A percentile compares a stretch with the other conserved stretches of the same genome.
These are phyloP conservation scores for Tricholoma terreum DNA, from an alignment of 768 basidiomycete species.

Conservation along the genomic window DNA sequence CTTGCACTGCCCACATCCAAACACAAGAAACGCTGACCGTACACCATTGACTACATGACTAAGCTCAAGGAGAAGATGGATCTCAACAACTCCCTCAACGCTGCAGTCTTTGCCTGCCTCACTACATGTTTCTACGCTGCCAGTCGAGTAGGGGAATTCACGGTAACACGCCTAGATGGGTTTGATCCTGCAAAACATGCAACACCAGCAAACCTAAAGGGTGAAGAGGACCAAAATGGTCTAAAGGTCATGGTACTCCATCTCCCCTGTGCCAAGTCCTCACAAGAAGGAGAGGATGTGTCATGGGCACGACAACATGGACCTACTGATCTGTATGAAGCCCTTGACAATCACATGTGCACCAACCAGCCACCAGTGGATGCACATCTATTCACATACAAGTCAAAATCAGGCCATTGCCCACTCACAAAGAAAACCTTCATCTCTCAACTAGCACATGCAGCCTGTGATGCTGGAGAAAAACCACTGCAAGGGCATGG, in stretches of 20 bases:
- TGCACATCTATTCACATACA: conserved; percentile 7
- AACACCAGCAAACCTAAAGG: neutral
- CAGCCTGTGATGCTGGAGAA: conserved; percentile 2
- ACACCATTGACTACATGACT: neutral
- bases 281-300: conserved; percentile 11
- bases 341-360: no score
- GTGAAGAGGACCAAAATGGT: neutral
- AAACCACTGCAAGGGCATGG: conserved; percentile 22
- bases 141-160: no score
- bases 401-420: neutral
- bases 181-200: neutral
- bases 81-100: no score
- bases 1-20: neutral
- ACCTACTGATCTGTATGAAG: conserved; percentile 5
- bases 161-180: neutral
- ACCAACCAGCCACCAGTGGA: conserved; percentile 9
- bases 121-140: no score
- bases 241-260: no score
- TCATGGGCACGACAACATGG: conserved; percentile 13
- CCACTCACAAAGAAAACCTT: conserved; percentile 25
- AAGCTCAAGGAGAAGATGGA: no score
- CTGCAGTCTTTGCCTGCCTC: no score
- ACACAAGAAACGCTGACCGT: neutral
- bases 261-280: conserved; percentile 15
- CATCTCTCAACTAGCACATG: conserved; percentile 6